Percentiles rank a stretch among this genome's conserved stretches.
These are phyloP conservation scores for Martensiomyces pterosporus DNA, from an alignment of 192 early-diverging fungal genomes.

Conservation along the genomic window DNA sequence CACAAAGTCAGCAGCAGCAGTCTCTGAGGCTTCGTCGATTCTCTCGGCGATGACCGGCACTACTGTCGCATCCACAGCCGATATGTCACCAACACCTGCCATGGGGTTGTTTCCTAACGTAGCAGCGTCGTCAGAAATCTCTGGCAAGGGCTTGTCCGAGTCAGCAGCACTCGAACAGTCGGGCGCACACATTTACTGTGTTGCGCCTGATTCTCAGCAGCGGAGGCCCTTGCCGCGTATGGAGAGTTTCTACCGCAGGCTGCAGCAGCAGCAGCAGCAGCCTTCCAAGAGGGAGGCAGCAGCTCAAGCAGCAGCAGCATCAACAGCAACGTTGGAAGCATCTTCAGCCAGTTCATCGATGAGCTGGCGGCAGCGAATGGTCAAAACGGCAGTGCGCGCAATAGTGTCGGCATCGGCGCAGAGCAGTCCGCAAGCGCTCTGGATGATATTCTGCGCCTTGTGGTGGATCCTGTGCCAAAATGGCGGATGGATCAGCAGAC, in stretches of 20 bases:
- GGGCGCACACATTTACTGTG: conserved; percentile 40
- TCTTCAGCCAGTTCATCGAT: conserved; percentile 48
- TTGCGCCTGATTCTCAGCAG: conserved; percentile 50
- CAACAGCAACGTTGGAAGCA: conserved; percentile 33
- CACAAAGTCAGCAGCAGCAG: background rate
- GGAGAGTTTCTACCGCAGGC: conserved; percentile 48
- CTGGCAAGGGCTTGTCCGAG: conserved; percentile 54
- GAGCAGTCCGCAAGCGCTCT: conserved; percentile 42
- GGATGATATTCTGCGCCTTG: conserved; percentile 50
- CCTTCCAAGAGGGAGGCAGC: conserved; percentile 17
- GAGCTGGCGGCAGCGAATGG: conserved; percentile 51
- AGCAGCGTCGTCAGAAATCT: conserved; percentile 34
- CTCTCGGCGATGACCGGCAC: conserved; percentile 16
- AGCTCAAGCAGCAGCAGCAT: conserved; percentile 8
- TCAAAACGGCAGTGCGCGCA: conserved; percentile 30
- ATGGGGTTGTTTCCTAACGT: conserved; percentile 31
- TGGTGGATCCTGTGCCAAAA: conserved; percentile 48
- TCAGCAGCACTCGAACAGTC: conserved; percentile 55
- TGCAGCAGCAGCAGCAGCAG: conserved; percentile 24
- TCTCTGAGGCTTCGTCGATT: conserved; percentile 6
- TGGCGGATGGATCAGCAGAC: conserved; percentile 49
- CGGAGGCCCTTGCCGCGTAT: conserved; percentile 49
- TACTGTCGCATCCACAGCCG: conserved; percentile 20
- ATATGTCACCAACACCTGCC: conserved; percentile 15
- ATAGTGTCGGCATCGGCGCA: conserved; percentile 37